Base-by-base conservation (phyloP, 768 basidiomycete species). In the Boletus speciosus region DNA sequence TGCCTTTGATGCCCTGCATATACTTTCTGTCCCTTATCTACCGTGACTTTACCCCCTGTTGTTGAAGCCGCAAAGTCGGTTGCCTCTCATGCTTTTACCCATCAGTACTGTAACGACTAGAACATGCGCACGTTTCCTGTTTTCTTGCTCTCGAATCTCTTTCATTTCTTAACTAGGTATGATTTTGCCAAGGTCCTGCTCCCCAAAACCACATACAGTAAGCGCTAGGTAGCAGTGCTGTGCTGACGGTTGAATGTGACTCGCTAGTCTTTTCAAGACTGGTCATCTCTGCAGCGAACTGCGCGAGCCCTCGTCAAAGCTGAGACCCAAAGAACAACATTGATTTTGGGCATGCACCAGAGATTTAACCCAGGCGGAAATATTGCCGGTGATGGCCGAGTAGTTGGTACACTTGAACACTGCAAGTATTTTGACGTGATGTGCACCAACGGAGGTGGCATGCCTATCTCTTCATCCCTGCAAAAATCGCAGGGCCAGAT, bases 391-490 rank as follows among this genome's bases (percentile, higher is more conserved):
- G 40, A 37, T 43, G 34, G 52, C 37, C 56, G 37, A 45, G 42
- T 32, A 40, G 29, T 51, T 35, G 47, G 41, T 40, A 57, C 46
- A 49, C 44, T 54, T 35, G 49, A 47, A 21, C 52, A 40, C 32
- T 36, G 47, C 45, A 49, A 35, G 44, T 45, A 37, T 52, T 29
- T 46, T 29, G 49, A 43, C 25, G 49, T 15, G 41, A 51, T 14
- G 7, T 35, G 29, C 41, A 25, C 45, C 44, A 44, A 34, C 19
- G 19, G 9, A 31, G 31, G 12, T 31, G 49, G 44, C 19, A 57
- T 42, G 47, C 45, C 80, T 74, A 89, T 63, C 88, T 78, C 58
- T 82, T 78, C 81, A 90, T 81, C 35, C 89, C 89, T 34, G 78
- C 77, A 49, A 88, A 70, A 19, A 75, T 62, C 34, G 71, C 47